Evolutionary conservation across 257 asterid genomes (phyloP), one percentile per base, ranked within the genome.

Genomic region (Nicotiana paniculata): DNA sequence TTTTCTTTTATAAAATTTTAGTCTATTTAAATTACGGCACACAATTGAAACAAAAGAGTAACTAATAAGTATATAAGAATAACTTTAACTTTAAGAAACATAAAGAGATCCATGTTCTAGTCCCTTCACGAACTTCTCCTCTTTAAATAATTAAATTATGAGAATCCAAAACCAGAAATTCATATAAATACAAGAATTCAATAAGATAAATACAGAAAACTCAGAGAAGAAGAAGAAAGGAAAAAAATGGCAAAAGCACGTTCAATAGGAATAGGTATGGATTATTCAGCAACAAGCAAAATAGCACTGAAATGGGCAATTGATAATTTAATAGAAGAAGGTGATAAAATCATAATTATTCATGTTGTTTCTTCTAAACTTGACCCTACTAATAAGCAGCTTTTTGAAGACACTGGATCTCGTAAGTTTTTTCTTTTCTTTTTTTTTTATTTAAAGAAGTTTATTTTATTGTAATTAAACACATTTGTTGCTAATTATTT

Each of bases 371-470:
- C 98, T 35, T 87, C 98, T 5, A 93, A 91, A 86, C 35, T 83
- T 81, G 97, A 93, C 3, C 91, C 97, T 21, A 80, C 92, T 9
- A 90, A 82, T 72, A 92, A 94, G 86, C 95, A 88, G 86, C 95
- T 93, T 63, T 92, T 93, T 85, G 80, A 81, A 66, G 95, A 94
- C 81, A 93, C 97, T 16, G 98, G 97, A 33, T 93, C 98, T 48
- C 97, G 96, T 92, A 90, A 2, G 85, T 43, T 17, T 0, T 7
- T 79, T 54, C 4, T 62, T 12, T 4, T 7, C 2, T 24, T 13
- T 1, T 6, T 0, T 9, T 21, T 21, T 32, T 32, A 32, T 32
- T 32, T 32, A 32, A 32, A 32, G 33, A 64, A 43, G 6, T 54
- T 39, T 35, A 7, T 24, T 66, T 35, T 7, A 30, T 6, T 30